phyloP scores from a whole-genome alignment of 345 rosid genomes.

The Brassica juncea region DNA sequence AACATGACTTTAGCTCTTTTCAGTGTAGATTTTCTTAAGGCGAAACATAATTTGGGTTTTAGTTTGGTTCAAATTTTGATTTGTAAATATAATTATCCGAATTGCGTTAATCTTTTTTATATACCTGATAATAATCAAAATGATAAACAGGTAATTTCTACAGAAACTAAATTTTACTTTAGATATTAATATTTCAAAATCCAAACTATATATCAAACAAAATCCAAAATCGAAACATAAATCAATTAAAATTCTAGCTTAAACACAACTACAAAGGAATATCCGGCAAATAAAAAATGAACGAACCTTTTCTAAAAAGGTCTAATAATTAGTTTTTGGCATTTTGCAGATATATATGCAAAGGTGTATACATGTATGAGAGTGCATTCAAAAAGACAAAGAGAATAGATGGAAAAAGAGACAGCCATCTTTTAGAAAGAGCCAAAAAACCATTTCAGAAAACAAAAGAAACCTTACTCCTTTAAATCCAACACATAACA shows the following conservation, averaged over 20 bases:
- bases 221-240: background rate
- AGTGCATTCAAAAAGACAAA: conserved; percentile 43
- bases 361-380: conserved; percentile 16
- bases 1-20: background rate
- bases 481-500: conserved; percentile 28
- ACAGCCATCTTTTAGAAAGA: conserved; percentile 33
- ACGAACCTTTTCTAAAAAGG: conserved; percentile 10
- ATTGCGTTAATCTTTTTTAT: background rate
- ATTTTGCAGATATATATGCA: conserved; percentile 3
- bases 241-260: background rate
- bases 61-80: background rate
- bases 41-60: background rate
- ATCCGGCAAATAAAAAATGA: conserved; percentile 8
- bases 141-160: background rate
- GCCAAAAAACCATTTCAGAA: conserved; percentile 30
- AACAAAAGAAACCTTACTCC: conserved; percentile 18
- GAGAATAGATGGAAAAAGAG: conserved; percentile 40
- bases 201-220: background rate
- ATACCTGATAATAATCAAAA: background rate
- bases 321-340: background rate
- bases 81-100: background rate
- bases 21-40: background rate
- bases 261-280: conserved; percentile 21
- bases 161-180: background rate
- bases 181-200: background rate